Base-by-base conservation (phyloP, 129 eudicot genomes). In the Glebionis coronaria region DNA sequence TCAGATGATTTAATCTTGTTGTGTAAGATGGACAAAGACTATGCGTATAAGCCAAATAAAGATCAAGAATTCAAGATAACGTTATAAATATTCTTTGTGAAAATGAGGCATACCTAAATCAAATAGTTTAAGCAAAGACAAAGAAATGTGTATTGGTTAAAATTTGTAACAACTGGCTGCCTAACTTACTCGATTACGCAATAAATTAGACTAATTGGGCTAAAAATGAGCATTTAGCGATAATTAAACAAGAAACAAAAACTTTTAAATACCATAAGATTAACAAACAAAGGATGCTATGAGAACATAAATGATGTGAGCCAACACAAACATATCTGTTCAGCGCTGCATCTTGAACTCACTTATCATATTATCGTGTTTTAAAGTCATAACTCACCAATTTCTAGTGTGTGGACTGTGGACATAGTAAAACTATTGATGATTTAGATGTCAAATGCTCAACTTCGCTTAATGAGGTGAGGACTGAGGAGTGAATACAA, bases 91-190 rank as follows among this genome's bases (percentile, higher is more conserved):
- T 25, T 16, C 3, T 27, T 7, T 8, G 4, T 10, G 19, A 51
- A 67, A 51, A 50, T 11, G 11, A 50, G 15, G 18, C 0, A 8
- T 31, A 62, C 29, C 55, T 13, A 45, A 64, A 1, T 56, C 4
- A 31, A 31, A 31, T 31, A 56, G 25, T 10, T 56, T 12, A 56
- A 11, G 12, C 19, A 45, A 69, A 8, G 55, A 12, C 15, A 47
- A 11, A 47, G 16, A 13, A 47, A 13, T 15, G 1, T 40, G 15
- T 21, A 27, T 19, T 27, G 16, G 19, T 27, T 2, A 38, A n/a
- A 12, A 69, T 44, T 46, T 44, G 16, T 21, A 58, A 73, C 23
- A 38, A 25, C 19, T 12, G 44, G 49, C 64, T 38, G 55, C 63
- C 70, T 13, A 62, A 63, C 61, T 63, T 18, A 10, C n/a, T 15